Evolutionary conservation across 2,329 filamentous ascomycete genomes (phyloP).

Genomic region (Corinectria fuckeliana): DNA sequence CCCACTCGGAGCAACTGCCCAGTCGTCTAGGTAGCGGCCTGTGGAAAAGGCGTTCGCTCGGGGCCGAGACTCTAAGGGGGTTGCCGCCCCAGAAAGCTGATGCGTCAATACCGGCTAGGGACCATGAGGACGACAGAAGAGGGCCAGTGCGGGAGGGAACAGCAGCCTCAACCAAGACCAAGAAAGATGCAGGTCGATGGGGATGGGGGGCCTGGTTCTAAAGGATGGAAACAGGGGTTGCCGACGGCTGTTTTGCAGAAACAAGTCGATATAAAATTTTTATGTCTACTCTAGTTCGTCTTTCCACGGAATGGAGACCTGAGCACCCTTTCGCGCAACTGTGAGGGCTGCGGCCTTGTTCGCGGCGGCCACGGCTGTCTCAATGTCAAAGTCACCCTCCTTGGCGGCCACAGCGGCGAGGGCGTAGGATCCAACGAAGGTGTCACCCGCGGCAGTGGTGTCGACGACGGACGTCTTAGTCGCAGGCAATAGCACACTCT

Average conservation of each 20-base stretch:
- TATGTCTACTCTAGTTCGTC: conserved; percentile 46
- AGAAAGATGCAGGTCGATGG: conserved; percentile 39
- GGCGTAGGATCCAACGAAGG: conserved; percentile 89
- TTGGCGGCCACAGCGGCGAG: conserved; percentile 68
- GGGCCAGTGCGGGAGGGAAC: conserved; percentile 18
- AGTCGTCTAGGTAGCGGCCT: conserved; percentile 14
- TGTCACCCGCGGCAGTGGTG: conserved; percentile 93
- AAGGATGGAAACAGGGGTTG: neutral
- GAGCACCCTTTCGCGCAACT: conserved; percentile 51
- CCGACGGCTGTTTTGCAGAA: conserved; percentile 9
- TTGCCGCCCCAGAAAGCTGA: conserved; percentile 27
- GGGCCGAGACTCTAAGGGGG: conserved; percentile 29
- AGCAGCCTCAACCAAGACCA: conserved; percentile 20
- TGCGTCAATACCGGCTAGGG: conserved; percentile 18
- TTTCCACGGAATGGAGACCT: conserved; percentile 53
- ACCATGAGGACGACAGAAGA: conserved; percentile 11
- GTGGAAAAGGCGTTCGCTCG: conserved; percentile 33
- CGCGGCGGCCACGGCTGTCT: conserved; percentile 63
- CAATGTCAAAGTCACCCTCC: conserved; percentile 56
- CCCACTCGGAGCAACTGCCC: conserved; percentile 2
- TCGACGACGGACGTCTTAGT: conserved; percentile 81
- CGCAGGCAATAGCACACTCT: conserved; percentile 62
- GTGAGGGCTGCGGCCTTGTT: conserved; percentile 51
- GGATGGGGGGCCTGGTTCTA: conserved; percentile 42
- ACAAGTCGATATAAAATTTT: conserved; percentile 24